Base-by-base conservation (phyloP, 495 filamentous ascomycete species). In the Halenospora varia region DNA sequence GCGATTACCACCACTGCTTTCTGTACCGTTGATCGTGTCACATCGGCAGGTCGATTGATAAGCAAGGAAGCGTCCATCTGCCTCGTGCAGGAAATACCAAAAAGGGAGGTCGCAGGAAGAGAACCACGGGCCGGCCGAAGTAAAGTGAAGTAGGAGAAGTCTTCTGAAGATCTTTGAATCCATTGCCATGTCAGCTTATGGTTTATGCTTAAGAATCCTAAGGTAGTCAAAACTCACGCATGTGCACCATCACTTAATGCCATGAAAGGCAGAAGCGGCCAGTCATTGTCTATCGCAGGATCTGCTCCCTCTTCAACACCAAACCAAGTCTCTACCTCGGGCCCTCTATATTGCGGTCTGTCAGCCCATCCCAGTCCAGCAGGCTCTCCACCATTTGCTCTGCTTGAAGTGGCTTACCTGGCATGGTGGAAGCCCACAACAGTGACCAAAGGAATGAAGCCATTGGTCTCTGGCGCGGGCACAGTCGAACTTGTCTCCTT, bases 391-490 rank as follows among this genome's bases (percentile, higher is more conserved):
- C 17, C 51, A 57, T 53, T 22, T 41, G 55, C 42, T 54, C 42
- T 15, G 41, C 22, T 49, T 51, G 55, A 10, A 24, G 41, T 17
- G 25, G 72, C 77, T 69, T 62, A 88, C 86, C 83, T 83, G 61
- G 92, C 92, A 78, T 98, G 94, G 77, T 98, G 93, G 70, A 98
- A 97, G 71, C 90, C 92, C 60, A 98, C 92, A 59, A 98, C 88
- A 71, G 87, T 85, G 51, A 97, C 89, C 71, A 97, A 70, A 17
- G 87, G 86, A 39, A 70, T 60, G 55, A 82, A 82, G 51, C 69
- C 62, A 54, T 59, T 59, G 49, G 20, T 22, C 23, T 13, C 47
- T 19, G 47, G 9, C 47, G 47, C 19, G 4, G 47, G 10, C 19
- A 20, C 18, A 2, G 10, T 19, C 18, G 47, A 24, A 51, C 24